Percentiles rank a stretch among this genome's conserved stretches.
phyloP scores from a whole-genome alignment of 2,329 filamentous ascomycete species.

The Paecilomyces sp. region DNA sequence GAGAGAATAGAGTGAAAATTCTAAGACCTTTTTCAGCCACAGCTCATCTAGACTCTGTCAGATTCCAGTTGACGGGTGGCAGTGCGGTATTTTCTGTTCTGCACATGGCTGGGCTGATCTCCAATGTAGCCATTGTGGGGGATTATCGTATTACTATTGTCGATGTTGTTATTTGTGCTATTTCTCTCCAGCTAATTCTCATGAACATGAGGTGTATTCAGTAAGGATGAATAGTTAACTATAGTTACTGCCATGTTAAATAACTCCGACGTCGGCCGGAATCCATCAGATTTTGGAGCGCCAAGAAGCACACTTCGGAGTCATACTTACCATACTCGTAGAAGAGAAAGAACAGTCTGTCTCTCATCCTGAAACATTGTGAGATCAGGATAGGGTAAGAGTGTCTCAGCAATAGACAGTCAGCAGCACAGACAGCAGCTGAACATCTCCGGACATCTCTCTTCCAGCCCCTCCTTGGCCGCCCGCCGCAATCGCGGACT shows the following conservation, averaged over 20 bases:
- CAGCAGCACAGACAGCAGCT: not conserved
- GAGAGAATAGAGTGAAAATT: slow-evolving; percentile 1
- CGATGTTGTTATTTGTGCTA: too few species aligned
- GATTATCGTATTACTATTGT: too few species aligned
- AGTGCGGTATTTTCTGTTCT: too few species aligned
- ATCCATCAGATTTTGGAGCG: slow-evolving; percentile 3
- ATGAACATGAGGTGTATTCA: too few species aligned
- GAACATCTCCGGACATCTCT: not conserved
- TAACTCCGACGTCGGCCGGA: too few species aligned
- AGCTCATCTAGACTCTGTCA: slow-evolving; percentile 2
- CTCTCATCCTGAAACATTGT: not conserved
- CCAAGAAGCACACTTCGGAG: not conserved
- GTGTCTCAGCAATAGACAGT: too few species aligned
- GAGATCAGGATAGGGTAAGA: not conserved
- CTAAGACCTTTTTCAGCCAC: not conserved
- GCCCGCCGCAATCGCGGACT: not conserved
- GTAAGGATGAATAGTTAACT: too few species aligned
- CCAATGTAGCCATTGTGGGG: too few species aligned
- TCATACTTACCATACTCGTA: not conserved
- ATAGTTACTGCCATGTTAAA: too few species aligned
- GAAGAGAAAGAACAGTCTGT: not conserved
- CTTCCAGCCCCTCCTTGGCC: not conserved
- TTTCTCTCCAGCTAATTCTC: too few species aligned
- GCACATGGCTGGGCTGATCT: too few species aligned
- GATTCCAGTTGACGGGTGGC: not conserved